Base-by-base conservation (phyloP, 306 rosid genomes). In the Cicer arietinum region DNA sequence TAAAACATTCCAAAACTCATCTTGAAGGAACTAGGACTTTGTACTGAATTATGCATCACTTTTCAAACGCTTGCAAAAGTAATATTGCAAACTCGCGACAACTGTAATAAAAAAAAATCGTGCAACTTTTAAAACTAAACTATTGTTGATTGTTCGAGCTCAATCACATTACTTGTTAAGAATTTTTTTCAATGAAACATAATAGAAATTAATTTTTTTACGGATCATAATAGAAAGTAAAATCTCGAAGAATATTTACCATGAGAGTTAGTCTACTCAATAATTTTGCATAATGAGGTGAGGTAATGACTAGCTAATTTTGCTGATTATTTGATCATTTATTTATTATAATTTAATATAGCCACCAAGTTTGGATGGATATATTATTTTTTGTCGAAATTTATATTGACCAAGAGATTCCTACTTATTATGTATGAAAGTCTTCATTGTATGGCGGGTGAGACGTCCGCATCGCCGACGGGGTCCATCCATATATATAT, bases 1-100 rank as follows among this genome's bases (percentile, higher is more conserved):
- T 0, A 10, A 22, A 22, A 22, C 18, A 68, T 68, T 68, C 73
- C 59, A 68, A 68, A 68, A 47, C 73, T 69, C 74, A n/a, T 35
- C 1, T 1, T 5, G 46, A 69, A 69, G 74, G 17, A 47, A 68
- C 35, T 30, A 4, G 6, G 59, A n/a, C 45, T 47, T 69, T 69
- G 10, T 39, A 18, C 51, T 17, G 60, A 64, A 42, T 16, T 5
- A 17, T 44, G 52, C 17, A 67, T 13, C 6, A 12, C 25, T 67
- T 67, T 46, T 67, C 43, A 43, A 35, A 65, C 13, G 6, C 37
- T 43, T 10, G 6, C 25, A 9, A 22, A 22, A 54, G 13, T 20
- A 54, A 8, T 30, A 3, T 4, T 30, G 37, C 37, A 30, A 30
- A 17, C 13, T 39, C n/a, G 46, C 11, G 37, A 52, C 22, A 14